Conservation (phyloP, 495 filamentous ascomycete genomes). For the Aspergillus biplanus region DNA sequence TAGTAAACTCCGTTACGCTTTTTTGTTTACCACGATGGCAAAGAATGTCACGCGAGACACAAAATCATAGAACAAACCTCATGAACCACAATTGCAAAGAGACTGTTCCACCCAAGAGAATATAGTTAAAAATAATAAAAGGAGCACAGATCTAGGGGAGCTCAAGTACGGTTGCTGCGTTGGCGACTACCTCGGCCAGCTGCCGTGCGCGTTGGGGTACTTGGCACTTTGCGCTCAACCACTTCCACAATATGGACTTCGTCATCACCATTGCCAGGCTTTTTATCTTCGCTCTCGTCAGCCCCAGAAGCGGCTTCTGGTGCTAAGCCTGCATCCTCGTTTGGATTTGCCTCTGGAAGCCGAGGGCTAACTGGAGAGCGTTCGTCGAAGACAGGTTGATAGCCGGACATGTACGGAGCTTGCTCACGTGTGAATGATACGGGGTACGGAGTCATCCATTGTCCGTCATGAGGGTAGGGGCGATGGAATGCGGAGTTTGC, state of each 20-base stretch:
- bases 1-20: slow-evolving; percentile 26
- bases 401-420: slow-evolving; percentile 26
- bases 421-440: slow-evolving; percentile 36
- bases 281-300: slow-evolving; percentile 22
- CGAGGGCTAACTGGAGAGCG: slow-evolving; percentile 22
- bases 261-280: slow-evolving; percentile 34
- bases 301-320: slow-evolving; percentile 25
- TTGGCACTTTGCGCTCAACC: slow-evolving; percentile 34
- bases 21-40: slow-evolving; percentile 9
- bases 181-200: slow-evolving; percentile 28
- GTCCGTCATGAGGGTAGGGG: slow-evolving; percentile 49
- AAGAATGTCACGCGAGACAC: slow-evolving; percentile 11
- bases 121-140: slow-evolving; percentile 9
- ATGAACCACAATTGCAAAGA: slow-evolving; percentile 12
- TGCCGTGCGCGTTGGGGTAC: slow-evolving; percentile 23
- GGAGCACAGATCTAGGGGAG: slow-evolving; percentile 17
- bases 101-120: slow-evolving; percentile 6
- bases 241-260: slow-evolving; percentile 41
- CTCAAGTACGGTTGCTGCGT: slow-evolving; percentile 29
- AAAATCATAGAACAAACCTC: slow-evolving; percentile 8
- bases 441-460: slow-evolving; percentile 50
- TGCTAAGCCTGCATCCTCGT: slow-evolving; percentile 25
- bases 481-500: slow-evolving; percentile 32
- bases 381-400: slow-evolving; percentile 28
- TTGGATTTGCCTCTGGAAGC: slow-evolving; percentile 20